These are phyloP conservation scores for Fusarium liriodendri DNA, from an alignment of 2,329 filamentous ascomycete species.

Conservation along the genomic window DNA sequence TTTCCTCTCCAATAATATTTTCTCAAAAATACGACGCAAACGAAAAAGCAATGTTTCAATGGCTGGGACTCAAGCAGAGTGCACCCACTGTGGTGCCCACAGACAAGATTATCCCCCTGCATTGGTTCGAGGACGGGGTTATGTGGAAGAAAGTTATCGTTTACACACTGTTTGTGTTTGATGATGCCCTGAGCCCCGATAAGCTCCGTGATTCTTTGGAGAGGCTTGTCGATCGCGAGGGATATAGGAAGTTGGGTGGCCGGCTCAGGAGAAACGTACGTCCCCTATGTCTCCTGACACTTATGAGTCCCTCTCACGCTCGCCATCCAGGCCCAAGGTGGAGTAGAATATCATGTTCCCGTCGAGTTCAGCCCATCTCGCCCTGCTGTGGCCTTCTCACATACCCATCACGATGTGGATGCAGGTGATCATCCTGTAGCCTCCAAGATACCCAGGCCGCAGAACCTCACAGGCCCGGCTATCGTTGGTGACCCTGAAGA, in stretches of 20 bases:
- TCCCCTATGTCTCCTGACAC: neutral
- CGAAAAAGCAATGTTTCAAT: neutral
- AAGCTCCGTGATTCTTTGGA: neutral
- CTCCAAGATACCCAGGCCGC: neutral
- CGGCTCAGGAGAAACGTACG: slow-evolving; percentile 1
- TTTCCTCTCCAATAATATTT: neutral
- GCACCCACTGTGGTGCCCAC: neutral
- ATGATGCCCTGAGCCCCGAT: slow-evolving; percentile 34
- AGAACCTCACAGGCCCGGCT: neutral
- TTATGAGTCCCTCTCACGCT: neutral
- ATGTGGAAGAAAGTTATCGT: slow-evolving; percentile 38
- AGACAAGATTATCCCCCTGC: slow-evolving; percentile 39
- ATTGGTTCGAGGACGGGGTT: slow-evolving; percentile 42
- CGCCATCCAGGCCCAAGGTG: neutral
- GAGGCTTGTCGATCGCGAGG: neutral
- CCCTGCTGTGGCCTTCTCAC: slow-evolving; percentile 1
- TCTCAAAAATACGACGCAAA: neutral
- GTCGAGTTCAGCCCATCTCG: neutral
- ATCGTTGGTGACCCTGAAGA: slow-evolving; percentile 13
- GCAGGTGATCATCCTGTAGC: neutral
- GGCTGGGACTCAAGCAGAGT: neutral
- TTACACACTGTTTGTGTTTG: slow-evolving; percentile 42
- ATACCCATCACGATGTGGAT: neutral
- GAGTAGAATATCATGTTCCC: neutral
- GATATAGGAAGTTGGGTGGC: slow-evolving; percentile 9